phyloP scores from a whole-genome alignment of 805 yeast species.

The Nakazawaea anatomiae region DNA sequence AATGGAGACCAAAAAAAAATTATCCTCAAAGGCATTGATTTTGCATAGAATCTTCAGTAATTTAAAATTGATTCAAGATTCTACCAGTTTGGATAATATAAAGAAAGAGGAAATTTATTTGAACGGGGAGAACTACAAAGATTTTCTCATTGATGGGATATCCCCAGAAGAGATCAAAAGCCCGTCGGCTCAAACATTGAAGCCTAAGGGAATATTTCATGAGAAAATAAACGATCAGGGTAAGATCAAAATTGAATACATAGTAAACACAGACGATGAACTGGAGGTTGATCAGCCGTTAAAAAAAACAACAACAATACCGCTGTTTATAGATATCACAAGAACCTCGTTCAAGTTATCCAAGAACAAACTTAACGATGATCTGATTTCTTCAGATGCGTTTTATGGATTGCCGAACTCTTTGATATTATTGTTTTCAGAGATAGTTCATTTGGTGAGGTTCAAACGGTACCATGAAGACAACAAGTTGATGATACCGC shows the following conservation, averaged over 20 bases:
- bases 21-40: slow-evolving; percentile 71
- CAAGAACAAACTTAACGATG: slow-evolving; percentile 42
- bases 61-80: slow-evolving; percentile 68
- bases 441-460: slow-evolving; percentile 62
- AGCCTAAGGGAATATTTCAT: slow-evolving; percentile 28
- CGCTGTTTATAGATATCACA: slow-evolving; percentile 37
- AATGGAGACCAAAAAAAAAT: slow-evolving; percentile 55
- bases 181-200: slow-evolving; percentile 6
- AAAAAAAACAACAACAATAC: slow-evolving; percentile 14
- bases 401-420: slow-evolving; percentile 84
- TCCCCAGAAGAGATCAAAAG: slow-evolving; percentile 7
- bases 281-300: slow-evolving; percentile 2
- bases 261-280: slow-evolving; percentile 24
- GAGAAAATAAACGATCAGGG: slow-evolving; percentile 41
- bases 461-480: slow-evolving; percentile 50
- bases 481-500: slow-evolving; percentile 25
- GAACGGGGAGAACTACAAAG: slow-evolving; percentile 27
- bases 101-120: slow-evolving; percentile 27
- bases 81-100: slow-evolving; percentile 46
- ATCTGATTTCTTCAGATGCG: slow-evolving; percentile 68
- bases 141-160: slow-evolving; percentile 23
- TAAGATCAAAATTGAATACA: slow-evolving; percentile 39
- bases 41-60: slow-evolving; percentile 76
- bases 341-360: slow-evolving; percentile 33
- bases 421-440: slow-evolving; percentile 63